Base-by-base conservation (phyloP, 2,329 filamentous ascomycete species). In the Cladosporium velox region DNA sequence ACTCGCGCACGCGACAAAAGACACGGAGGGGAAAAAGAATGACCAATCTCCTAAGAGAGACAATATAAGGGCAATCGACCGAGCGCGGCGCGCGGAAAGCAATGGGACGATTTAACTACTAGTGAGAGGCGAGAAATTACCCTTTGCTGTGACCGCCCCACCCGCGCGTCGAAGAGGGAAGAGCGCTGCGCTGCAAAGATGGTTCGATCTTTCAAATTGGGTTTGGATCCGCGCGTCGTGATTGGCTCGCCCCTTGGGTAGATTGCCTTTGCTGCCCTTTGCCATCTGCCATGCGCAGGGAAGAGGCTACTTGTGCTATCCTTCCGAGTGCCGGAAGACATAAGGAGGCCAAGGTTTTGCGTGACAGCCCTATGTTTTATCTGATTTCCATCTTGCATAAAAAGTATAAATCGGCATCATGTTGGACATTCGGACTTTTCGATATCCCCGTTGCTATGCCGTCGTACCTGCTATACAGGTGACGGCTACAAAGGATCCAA, bases 241-340 rank as follows among this genome's bases (percentile, higher is more conserved):
- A 63, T 63, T 63, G 60, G 60, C 49, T 41, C 30, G 15, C 21
- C 26, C 60, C 60, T 35, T 35, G 49, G 34, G 28, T 55, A 54
- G 32, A 63, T 63, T 63, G 60, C 60, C 41, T 21, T 47, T 41
- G 14, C 10, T 41, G 35, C 35, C 11, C 4, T 38, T 5, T 21
- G 38, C 18, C 18, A 21, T 44, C 41, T 44, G 41, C 41, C 41
- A 44, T 8, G 18, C 18, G 41, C 41, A 44, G n/a, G 41, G n/a
- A n/a, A 21, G 38, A 35, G 34, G 34, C 12, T 35, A 35, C 34
- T 35, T 35, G 34, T 35, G 34, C 34, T 24, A 11, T 47, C 41
- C 41, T 24, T 24, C 41, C 41, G 41, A 47, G 10, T 47, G 41
- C 41, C 41, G n/a, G 41, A 21, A 47, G 41, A 47, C 41, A 12